A percentile compares a stretch with the other conserved stretches of the same genome.
Evolutionary conservation across 306 rosid genomes (phyloP).

Genomic region (Corylus avellana): DNA sequence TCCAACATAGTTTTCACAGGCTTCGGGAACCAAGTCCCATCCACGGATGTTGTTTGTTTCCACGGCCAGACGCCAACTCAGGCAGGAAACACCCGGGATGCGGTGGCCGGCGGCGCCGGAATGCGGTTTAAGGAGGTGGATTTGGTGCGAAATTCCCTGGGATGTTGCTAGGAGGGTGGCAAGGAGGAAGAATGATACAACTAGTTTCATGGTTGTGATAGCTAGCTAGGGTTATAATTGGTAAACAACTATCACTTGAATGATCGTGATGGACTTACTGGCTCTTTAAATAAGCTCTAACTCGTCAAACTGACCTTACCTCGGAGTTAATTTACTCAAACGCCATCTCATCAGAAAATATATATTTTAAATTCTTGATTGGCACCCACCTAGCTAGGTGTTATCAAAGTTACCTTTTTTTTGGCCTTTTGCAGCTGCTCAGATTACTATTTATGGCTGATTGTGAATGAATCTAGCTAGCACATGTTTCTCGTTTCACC

Average conservation of each 20-base stretch:
- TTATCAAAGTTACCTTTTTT: no score
- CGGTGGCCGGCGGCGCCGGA: background rate
- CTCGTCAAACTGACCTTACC: background rate
- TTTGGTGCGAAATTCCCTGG: background rate
- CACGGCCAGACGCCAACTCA: background rate
- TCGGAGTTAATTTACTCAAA: background rate
- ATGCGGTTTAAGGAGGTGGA: background rate
- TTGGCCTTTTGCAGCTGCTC: no score
- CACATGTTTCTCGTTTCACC: no score
- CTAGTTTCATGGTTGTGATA: background rate
- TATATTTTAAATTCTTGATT: background rate
- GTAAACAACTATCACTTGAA: background rate
- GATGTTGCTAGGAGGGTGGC: background rate
- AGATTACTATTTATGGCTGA: no score
- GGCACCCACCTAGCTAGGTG: no score
- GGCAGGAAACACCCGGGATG: background rate
- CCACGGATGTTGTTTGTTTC: background rate
- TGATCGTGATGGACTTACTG: background rate
- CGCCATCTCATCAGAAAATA: background rate
- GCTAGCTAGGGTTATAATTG: no score
- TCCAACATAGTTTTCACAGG: slow-evolving; percentile 3
- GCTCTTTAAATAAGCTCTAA: background rate
- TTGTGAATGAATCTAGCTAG: no score
- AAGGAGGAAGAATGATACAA: background rate
- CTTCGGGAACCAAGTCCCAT: background rate